These are phyloP conservation scores for Populus simonii DNA, from an alignment of 345 rosid species.

Conservation along the genomic window DNA sequence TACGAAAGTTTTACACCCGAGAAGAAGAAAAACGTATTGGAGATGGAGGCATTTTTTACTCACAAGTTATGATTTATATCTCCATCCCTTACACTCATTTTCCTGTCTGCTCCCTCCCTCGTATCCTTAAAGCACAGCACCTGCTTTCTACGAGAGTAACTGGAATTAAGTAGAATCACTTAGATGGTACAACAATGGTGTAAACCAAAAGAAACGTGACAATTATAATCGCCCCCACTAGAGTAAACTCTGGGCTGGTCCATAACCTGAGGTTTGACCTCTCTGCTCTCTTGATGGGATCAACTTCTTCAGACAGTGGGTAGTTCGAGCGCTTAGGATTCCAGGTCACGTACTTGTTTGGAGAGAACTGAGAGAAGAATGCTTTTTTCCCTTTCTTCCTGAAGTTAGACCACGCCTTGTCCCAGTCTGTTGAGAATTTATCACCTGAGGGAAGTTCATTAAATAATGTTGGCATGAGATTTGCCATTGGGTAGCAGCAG, in stretches of 20 bases:
- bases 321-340: slow-evolving; percentile 68
- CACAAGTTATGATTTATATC: no score
- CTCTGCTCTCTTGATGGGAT: slow-evolving; percentile 90
- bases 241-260: slow-evolving; percentile 79
- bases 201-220: slow-evolving; percentile 73
- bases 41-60: no score
- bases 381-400: slow-evolving; percentile 73
- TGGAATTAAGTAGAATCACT: slow-evolving; percentile 30
- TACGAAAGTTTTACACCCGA: no score
- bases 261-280: slow-evolving; percentile 76
- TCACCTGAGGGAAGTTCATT: slow-evolving; percentile 45
- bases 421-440: slow-evolving; percentile 77
- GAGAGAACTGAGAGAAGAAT: slow-evolving; percentile 57
- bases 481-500: no score
- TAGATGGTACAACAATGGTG: slow-evolving; percentile 73
- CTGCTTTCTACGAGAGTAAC: not conserved
- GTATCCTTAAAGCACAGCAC: not conserved
- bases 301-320: slow-evolving; percentile 85
- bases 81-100: not conserved
- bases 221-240: slow-evolving; percentile 61
- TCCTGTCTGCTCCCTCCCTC: not conserved
- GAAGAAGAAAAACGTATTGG: not conserved
- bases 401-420: slow-evolving; percentile 84
- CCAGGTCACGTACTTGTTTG: slow-evolving; percentile 86
- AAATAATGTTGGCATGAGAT: slow-evolving; percentile 8